These are phyloP conservation scores for Epicoccum nigrum DNA, from an alignment of 2,329 filamentous ascomycete genomes.

Conservation along the genomic window DNA sequence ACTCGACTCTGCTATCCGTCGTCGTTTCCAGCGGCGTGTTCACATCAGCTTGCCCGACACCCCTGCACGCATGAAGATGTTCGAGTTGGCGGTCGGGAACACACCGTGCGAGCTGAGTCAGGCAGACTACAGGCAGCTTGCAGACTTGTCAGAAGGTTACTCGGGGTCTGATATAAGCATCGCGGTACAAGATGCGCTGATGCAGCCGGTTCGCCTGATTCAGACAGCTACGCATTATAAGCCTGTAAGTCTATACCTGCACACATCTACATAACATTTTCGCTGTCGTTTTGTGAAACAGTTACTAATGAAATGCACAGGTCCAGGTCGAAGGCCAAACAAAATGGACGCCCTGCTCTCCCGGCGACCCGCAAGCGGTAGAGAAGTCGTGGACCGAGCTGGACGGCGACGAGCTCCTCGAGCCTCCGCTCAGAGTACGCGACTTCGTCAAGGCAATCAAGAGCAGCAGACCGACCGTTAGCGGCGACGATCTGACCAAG, in stretches of 20 bases:
- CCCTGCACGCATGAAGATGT: slow-evolving; percentile 90
- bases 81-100: slow-evolving; percentile 90
- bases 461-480: slow-evolving; percentile 86
- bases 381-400: slow-evolving; percentile 96
- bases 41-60: slow-evolving; percentile 92
- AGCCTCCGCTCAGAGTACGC: slow-evolving; percentile 84
- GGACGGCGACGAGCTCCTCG: slow-evolving; percentile 80
- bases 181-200: slow-evolving; percentile 92
- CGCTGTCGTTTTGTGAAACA: neutral
- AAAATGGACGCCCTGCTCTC: slow-evolving; percentile 88
- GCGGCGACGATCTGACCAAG: slow-evolving; percentile 78
- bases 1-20: slow-evolving; percentile 90
- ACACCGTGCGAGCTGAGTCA: slow-evolving; percentile 84
- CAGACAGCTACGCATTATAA: slow-evolving; percentile 98
- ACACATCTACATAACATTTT: neutral
- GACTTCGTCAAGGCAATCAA: slow-evolving; percentile 95
- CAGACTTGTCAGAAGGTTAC: slow-evolving; percentile 86
- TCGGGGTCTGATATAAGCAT: slow-evolving; percentile 96
- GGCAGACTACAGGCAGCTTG: slow-evolving; percentile 80
- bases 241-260: slow-evolving; percentile 63
- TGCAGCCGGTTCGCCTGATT: slow-evolving; percentile 97
- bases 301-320: slow-evolving; percentile 51
- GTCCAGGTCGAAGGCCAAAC: slow-evolving; percentile 70
- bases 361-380: slow-evolving; percentile 80
- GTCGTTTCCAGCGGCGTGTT: slow-evolving; percentile 93